A percentile compares a stretch with the other conserved stretches of the same genome.
phyloP scores from a whole-genome alignment of 2,329 filamentous ascomycete genomes.

The Kalmusia sp. region DNA sequence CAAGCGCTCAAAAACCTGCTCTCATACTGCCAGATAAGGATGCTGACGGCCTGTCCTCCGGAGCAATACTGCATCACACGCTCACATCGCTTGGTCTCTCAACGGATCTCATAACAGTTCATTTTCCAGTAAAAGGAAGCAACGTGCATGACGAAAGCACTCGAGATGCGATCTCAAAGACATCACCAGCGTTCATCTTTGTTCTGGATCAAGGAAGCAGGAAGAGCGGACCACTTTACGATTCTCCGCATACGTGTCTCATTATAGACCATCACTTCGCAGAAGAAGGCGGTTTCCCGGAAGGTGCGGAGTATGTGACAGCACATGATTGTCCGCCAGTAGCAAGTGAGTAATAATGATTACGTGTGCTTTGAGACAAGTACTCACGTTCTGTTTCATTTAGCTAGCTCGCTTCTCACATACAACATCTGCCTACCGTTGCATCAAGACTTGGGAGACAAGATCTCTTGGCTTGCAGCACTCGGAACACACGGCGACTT shows the following conservation, averaged over 20 bases:
- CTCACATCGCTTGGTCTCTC: constrained; percentile 65
- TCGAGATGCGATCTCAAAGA: constrained; percentile 58
- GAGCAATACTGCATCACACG: constrained; percentile 67
- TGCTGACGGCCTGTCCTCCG: constrained; percentile 70
- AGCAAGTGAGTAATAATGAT: constrained; percentile 48
- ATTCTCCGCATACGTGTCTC: constrained; percentile 58
- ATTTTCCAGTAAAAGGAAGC: constrained; percentile 66
- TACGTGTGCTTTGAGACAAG: too few species aligned
- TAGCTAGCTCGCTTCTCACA: constrained; percentile 65
- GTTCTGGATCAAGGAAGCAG: constrained; percentile 71
- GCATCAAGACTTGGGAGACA: constrained; percentile 59
- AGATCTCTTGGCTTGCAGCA: constrained; percentile 66
- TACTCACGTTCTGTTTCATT: too few species aligned
- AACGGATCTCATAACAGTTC: constrained; percentile 60
- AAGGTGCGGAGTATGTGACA: constrained; percentile 62
- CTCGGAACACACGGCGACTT: constrained; percentile 73
- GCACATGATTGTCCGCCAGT: constrained; percentile 71
- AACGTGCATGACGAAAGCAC: constrained; percentile 65
- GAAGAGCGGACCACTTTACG: constrained; percentile 61
- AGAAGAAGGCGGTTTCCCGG: constrained; percentile 64
- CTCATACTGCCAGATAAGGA: constrained; percentile 74
- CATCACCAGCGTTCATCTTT: constrained; percentile 65
- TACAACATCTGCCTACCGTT: constrained; percentile 68
- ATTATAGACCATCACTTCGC: constrained; percentile 71
- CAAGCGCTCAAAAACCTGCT: constrained; percentile 56